Base-by-base conservation (phyloP, 805 yeast species). In the Blastobotrys americana region DNA sequence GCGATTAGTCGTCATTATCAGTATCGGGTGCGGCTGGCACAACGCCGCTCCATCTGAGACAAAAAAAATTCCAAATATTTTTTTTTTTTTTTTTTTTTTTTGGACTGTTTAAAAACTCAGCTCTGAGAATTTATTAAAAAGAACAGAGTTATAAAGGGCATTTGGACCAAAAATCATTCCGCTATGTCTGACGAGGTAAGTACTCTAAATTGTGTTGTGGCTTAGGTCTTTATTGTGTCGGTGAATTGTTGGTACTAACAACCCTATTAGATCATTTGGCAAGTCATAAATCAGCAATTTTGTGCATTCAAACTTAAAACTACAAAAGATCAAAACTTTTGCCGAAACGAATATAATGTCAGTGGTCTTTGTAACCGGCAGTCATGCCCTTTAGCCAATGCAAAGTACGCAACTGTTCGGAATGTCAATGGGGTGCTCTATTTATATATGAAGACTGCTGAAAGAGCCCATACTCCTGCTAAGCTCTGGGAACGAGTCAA, bases 311-410 rank as follows among this genome's bases (percentile, higher is more conserved):
- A 90, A 67, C 71, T 93, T 56, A 84, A 83, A 59, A 84, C 96
- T 21, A 84, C 85, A 48, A 85, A 86, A 59, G 86, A 80, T 20
- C 97, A 90, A 65, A 84, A 79, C 56, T 93, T 93, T 62, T 93
- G 99, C 68, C 73, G 97, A 63, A 93, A 90, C 62, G 97, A 93
- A 64, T 89, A 86, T 68, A 93, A 93, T 63, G 97, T 90, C 41
- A 78, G 87, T 52, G 99, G 99, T 50, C 73, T 93, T 45, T 93
- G 99, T 65, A 77, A 81, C 44, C 78, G 98, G 58, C 88, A 82
- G 62, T 84, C 97, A 3, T 93, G 99, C 64, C 99, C 99, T 1
- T 70, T 93, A 49, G 99, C 99, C 20, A 93, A 64, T 44, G 52
- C 68, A n/a, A 61, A 55, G 44, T 64, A 64, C 42, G 67, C 68